Evolutionary conservation across 345 rosid species (phyloP), one percentile per base, ranked within the genome.

Genomic region (Hirschfeldia incana): DNA sequence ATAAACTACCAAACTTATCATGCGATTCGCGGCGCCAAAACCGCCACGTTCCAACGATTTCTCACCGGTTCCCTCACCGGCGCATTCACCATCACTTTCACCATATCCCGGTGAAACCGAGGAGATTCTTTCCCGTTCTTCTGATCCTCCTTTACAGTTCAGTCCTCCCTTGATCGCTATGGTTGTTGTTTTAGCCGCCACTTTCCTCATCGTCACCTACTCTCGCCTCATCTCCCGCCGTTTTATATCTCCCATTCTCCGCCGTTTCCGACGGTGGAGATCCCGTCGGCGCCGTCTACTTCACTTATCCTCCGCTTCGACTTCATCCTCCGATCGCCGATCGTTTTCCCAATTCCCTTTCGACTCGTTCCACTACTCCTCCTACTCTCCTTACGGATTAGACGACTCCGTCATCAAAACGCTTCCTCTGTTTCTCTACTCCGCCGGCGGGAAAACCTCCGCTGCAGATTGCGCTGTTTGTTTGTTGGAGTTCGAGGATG

Each of bases 101-200:
- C 84, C 77, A 0, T 46, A 39, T 10, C 46, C 60, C 3, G 66
- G 84, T 65, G 34, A 62, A 36, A 6, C 69, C 0, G 49, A 60
- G 16, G 64, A 76, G 44, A 21, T 36, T 72, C 58, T 82, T 13
- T 55, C 85, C 0, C 53, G 69, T n/a, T 69, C 84, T 4, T 77
- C 89, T 5, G 86, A 80, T 69, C 80, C 85, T 12, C 87, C 97
- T 4, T 68, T 94, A 12, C 86, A 90, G 74, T 91, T 92, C 86
- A 94, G 91, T 74, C 97, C 98, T n/a, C 90, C 95, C 5, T 69
- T 94, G 83, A 94, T 94, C 76, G 98, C 92, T 61, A 92, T 94
- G 97, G 91, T 94, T 6, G 95, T 87, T 1, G 91, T 89, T 17
- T 88, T 92, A 9, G 97, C 95, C 8, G 84, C 97, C 6, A 94